Conservation (phyloP, 352 stramenopile genomes). For the Pythium insidiosum region DNA sequence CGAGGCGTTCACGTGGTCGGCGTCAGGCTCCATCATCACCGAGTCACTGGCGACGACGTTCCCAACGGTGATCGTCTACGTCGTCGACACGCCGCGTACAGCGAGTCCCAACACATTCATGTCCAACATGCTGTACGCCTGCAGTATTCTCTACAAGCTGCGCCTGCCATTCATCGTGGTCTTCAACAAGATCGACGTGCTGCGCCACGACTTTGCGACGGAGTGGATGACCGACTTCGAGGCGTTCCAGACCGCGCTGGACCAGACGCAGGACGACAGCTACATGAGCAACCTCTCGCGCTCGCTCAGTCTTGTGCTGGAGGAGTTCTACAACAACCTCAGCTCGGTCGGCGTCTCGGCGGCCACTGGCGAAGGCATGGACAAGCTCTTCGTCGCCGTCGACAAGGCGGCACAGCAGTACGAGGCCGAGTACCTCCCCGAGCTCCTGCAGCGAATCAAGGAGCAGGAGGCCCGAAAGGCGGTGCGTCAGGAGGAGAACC, state of each 20-base stretch:
- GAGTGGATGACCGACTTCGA: conserved; percentile 99
- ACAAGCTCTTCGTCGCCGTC: conserved; percentile 90
- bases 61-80: conserved; percentile 96
- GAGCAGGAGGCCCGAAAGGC: conserved; percentile 40
- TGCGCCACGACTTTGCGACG: conserved; percentile 90
- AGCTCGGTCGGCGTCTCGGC: conserved; percentile 91
- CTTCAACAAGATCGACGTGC: conserved; percentile 99
- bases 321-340: conserved; percentile 94
- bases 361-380: conserved; percentile 93
- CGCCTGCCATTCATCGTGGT: conserved; percentile 95
- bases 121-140: conserved; percentile 99
- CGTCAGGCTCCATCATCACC: conserved; percentile 97
- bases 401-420: conserved; percentile 81
- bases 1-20: conserved; percentile 99
- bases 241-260: conserved; percentile 94
- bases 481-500: conserved; percentile 36
- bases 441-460: conserved; percentile 62
- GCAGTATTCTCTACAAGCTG: conserved; percentile 98
- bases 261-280: conserved; percentile 83
- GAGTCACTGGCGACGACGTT: conserved; percentile 96
- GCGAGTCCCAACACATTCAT: conserved; percentile 98
- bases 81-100: conserved; percentile 96
- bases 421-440: conserved; percentile 82
- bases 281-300: conserved; percentile 91
- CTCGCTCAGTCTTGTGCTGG: conserved; percentile 84